Conservation (phyloP, 2,329 filamentous ascomycete species). For the Verticillium albo-atrum region DNA sequence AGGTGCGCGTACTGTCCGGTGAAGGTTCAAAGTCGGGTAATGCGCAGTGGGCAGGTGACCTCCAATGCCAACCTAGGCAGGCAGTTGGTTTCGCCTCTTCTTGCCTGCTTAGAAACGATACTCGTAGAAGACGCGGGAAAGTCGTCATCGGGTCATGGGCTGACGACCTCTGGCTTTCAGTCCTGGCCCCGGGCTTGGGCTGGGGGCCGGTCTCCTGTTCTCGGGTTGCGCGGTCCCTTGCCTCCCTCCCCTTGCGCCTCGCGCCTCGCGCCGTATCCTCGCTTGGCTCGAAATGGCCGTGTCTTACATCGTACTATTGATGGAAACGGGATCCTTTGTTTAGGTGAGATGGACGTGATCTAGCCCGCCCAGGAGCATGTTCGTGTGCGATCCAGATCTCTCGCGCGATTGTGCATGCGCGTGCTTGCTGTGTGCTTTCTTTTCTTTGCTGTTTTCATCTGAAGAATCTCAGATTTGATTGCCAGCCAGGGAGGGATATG, state of each 20-base stretch:
- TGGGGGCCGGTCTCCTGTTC: not conserved
- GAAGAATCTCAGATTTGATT: not conserved
- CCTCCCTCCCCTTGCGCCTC: not conserved
- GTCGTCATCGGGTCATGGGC: not conserved
- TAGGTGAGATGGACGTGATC: not conserved
- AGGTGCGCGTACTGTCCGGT: not conserved
- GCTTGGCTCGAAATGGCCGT: not conserved
- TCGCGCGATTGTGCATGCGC: not conserved
- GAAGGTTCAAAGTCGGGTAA: not conserved
- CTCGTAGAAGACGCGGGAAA: not conserved
- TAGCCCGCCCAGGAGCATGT: not conserved
- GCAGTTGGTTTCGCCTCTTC: not conserved
- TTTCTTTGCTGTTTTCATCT: not conserved
- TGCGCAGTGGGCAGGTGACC: not conserved
- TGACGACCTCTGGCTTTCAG: not conserved
- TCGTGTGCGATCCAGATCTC: not conserved
- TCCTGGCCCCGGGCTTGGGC: not conserved
- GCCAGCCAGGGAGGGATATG: not conserved
- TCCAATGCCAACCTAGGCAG: not conserved
- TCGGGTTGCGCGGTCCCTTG: not conserved
- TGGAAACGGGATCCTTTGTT: not conserved
- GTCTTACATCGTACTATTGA: not conserved
- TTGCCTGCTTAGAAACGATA: not conserved
- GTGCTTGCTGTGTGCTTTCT: not conserved
- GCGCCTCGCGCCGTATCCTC: not conserved